phyloP scores from a whole-genome alignment of 768 basidiomycete species.

The Trametes coccinea region DNA sequence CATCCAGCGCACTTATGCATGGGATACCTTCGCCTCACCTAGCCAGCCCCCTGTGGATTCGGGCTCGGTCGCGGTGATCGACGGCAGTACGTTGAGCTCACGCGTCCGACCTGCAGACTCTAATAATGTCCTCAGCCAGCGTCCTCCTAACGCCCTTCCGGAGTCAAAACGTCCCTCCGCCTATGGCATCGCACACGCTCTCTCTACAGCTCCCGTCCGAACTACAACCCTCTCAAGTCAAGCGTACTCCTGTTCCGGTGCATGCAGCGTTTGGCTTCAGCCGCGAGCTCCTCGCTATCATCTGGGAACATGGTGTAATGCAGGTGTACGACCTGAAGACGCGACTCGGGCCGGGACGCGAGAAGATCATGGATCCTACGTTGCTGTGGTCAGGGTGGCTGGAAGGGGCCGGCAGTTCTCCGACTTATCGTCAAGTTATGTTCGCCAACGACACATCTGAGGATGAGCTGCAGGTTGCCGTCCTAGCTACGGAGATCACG shows the following conservation, averaged over 20 bases:
- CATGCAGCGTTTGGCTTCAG: slow-evolving; percentile 63
- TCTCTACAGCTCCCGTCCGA: slow-evolving; percentile 25
- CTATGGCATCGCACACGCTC: slow-evolving; percentile 76
- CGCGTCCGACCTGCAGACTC: neutral
- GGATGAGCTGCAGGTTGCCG: slow-evolving; percentile 32
- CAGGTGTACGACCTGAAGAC: slow-evolving; percentile 73
- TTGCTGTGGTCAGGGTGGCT: slow-evolving; percentile 34
- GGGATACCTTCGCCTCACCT: slow-evolving; percentile 74
- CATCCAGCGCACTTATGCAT: slow-evolving; percentile 63
- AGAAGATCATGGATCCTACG: slow-evolving; percentile 60
- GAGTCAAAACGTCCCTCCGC: slow-evolving; percentile 95
- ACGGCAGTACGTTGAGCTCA: slow-evolving; percentile 68
- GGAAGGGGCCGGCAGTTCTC: neutral
- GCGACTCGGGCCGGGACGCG: slow-evolving; percentile 55
- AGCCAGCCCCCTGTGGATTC: slow-evolving; percentile 68
- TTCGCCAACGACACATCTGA: neutral
- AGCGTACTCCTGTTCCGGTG: slow-evolving; percentile 56
- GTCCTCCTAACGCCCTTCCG: slow-evolving; percentile 91
- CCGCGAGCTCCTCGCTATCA: slow-evolving; percentile 58
- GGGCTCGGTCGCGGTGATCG: slow-evolving; percentile 85
- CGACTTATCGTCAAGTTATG: slow-evolving; percentile 12
- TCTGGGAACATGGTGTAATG: slow-evolving; percentile 71
- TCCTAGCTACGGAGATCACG: slow-evolving; percentile 42
- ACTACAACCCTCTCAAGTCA: slow-evolving; percentile 39
- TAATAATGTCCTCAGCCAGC: slow-evolving; percentile 46